Evolutionary conservation across 2,329 filamentous ascomycete species (phyloP).

Genomic region (Parastagonospora nodorum): DNA sequence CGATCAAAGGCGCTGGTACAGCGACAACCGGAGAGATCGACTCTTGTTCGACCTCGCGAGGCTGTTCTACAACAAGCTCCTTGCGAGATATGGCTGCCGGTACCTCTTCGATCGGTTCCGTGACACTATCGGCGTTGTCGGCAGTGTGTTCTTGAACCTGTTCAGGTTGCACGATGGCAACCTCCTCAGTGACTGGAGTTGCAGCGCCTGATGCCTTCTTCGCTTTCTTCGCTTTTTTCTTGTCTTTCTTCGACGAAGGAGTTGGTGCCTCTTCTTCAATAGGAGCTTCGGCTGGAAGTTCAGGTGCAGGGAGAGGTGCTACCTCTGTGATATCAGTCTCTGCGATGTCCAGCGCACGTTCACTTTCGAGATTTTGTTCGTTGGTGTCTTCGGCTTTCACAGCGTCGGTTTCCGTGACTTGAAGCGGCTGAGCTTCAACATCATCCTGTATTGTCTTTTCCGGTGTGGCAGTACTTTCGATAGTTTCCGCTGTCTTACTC

Average conservation of each 20-base stretch:
- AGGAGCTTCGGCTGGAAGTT: background rate
- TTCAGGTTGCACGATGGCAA: slow-evolving; percentile 2
- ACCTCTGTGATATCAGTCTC: background rate
- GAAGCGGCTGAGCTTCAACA: background rate
- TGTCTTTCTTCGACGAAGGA: slow-evolving; percentile 19
- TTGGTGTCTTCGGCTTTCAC: background rate
- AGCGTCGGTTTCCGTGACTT: background rate
- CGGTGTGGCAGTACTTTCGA: background rate
- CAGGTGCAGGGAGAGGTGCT: slow-evolving; percentile 1
- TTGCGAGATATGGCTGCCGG: background rate
- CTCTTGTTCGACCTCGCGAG: background rate
- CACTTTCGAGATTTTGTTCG: background rate
- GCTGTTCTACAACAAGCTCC: slow-evolving; percentile 4
- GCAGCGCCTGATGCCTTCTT: slow-evolving; percentile 25
- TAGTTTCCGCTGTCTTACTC: background rate
- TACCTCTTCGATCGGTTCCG: background rate
- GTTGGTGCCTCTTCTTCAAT: background rate
- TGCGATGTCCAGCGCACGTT: background rate
- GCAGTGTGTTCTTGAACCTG: background rate
- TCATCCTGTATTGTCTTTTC: background rate
- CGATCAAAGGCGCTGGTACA: slow-evolving; percentile 3
- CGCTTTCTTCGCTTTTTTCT: slow-evolving; percentile 38
- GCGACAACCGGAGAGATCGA: slow-evolving; percentile 13
- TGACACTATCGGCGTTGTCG: background rate
- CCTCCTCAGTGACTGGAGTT: slow-evolving; percentile 15